These are phyloP conservation scores for Ochetophila trinervis DNA, from an alignment of 306 rosid genomes.

Conservation along the genomic window DNA sequence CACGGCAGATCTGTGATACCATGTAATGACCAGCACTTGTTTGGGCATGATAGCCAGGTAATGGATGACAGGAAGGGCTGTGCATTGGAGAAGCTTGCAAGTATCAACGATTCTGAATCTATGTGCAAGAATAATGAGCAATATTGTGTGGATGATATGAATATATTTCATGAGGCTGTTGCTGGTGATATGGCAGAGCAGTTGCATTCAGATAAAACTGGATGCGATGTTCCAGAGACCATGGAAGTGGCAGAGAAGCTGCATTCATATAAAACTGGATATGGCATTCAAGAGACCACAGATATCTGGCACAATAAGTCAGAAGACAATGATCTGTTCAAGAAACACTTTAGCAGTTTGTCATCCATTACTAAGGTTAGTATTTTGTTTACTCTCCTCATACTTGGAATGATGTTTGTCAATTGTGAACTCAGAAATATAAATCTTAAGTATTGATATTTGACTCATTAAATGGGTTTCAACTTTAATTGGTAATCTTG, in stretches of 20 bases:
- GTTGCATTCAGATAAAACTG: slow-evolving; percentile 28
- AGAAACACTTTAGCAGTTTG: slow-evolving; percentile 62
- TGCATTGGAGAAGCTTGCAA: slow-evolving; percentile 1
- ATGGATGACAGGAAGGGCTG: slow-evolving; percentile 6
- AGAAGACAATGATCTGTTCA: slow-evolving; percentile 52
- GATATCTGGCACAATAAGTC: slow-evolving; percentile 11
- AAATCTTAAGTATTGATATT: too few species aligned
- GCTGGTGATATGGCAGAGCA: slow-evolving; percentile 23
- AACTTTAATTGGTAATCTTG: too few species aligned
- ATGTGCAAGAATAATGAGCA: slow-evolving; percentile 6
- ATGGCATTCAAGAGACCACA: slow-evolving; percentile 24
- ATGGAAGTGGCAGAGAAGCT: slow-evolving; percentile 26
- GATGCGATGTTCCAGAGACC: slow-evolving; percentile 29
- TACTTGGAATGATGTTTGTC: too few species aligned
- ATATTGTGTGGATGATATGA: not conserved
- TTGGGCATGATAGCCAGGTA: slow-evolving; percentile 19
- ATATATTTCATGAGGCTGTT: slow-evolving; percentile 27
- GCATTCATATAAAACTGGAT: slow-evolving; percentile 29
- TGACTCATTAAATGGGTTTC: too few species aligned
- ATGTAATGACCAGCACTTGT: slow-evolving; percentile 28
- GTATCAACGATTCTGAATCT: slow-evolving; percentile 4
- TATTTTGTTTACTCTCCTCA: slow-evolving; percentile 3
- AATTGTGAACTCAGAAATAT: too few species aligned
- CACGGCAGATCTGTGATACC: slow-evolving; percentile 20
- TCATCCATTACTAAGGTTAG: slow-evolving; percentile 58